Evolutionary conservation across 352 stramenopile genomes (phyloP).

Genomic region (Phytophthora pini): DNA sequence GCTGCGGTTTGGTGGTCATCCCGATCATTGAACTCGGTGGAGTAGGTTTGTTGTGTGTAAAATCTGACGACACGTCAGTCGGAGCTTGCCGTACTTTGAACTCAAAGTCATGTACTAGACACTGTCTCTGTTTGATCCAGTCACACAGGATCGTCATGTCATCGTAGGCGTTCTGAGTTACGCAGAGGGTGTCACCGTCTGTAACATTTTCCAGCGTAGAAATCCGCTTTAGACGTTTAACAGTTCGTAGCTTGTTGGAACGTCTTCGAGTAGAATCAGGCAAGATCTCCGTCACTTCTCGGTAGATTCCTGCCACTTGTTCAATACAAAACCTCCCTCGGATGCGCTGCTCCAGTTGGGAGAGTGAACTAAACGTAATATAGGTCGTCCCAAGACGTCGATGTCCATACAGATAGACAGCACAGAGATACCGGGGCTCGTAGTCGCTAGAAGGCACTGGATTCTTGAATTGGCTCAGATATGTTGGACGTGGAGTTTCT

Average conservation of each 20-base stretch:
- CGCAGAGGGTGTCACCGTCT: conserved; percentile 65
- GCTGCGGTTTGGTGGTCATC: conserved; percentile 20
- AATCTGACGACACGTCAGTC: not conserved
- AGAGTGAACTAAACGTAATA: conserved; percentile 53
- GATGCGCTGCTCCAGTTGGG: conserved; percentile 49
- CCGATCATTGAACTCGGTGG: not conserved
- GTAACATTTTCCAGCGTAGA: conserved; percentile 45
- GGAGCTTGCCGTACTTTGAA: conserved; percentile 7
- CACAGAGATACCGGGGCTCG: conserved; percentile 45
- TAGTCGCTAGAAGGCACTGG: conserved; percentile 4
- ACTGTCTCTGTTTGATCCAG: conserved; percentile 64
- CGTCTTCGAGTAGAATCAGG: not conserved
- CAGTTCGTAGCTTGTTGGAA: not conserved
- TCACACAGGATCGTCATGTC: conserved; percentile 75
- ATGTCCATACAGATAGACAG: conserved; percentile 58
- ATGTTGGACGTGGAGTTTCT: conserved; percentile 17
- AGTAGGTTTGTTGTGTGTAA: not conserved
- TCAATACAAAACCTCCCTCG: conserved; percentile 32
- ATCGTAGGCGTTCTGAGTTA: conserved; percentile 66
- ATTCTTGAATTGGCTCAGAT: conserved; percentile 39
- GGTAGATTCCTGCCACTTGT: conserved; percentile 54
- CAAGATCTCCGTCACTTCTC: conserved; percentile 36
- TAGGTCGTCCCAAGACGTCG: conserved; percentile 50
- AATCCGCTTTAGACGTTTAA: conserved; percentile 47
- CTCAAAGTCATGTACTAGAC: conserved; percentile 36